Conservation (phyloP, 1,284 basidiomycete genomes). For the Papiliotrema laurentii region DNA sequence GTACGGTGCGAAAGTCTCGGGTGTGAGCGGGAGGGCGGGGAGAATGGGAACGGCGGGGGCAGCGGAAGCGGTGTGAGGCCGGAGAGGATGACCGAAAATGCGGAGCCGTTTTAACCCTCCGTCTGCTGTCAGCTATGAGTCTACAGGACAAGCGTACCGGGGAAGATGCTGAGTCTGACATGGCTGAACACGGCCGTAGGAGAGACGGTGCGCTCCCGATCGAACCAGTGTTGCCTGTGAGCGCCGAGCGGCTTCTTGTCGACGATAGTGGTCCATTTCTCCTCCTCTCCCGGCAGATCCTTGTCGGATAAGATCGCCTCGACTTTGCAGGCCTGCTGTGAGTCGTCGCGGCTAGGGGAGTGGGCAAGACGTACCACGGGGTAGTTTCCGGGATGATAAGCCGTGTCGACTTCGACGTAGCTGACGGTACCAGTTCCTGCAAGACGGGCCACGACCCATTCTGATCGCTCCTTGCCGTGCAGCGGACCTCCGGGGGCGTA, state of each 20-base stretch:
- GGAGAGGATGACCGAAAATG: slow-evolving; percentile 62
- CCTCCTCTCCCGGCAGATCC: slow-evolving; percentile 47
- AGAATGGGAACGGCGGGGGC: slow-evolving; percentile 15
- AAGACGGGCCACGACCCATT: slow-evolving; percentile 89
- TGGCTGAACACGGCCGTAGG: slow-evolving; percentile 65
- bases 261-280: slow-evolving; percentile 69
- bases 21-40: slow-evolving; percentile 67
- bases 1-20: slow-evolving; percentile 76
- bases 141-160: slow-evolving; percentile 47
- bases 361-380: slow-evolving; percentile 58
- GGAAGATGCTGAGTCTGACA: slow-evolving; percentile 81
- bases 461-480: slow-evolving; percentile 64
- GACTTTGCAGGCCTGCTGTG: slow-evolving; percentile 22
- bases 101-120: slow-evolving; percentile 92
- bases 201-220: slow-evolving; percentile 60
- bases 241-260: slow-evolving; percentile 77
- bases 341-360: background rate
- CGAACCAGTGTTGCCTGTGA: slow-evolving; percentile 83
- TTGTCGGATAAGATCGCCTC: slow-evolving; percentile 29
- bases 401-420: slow-evolving; percentile 84
- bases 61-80: slow-evolving; percentile 11
- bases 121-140: slow-evolving; percentile 51
- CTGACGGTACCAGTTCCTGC: slow-evolving; percentile 66
- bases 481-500: slow-evolving; percentile 26
- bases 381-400: slow-evolving; percentile 95